Percentiles rank a stretch among this genome's conserved stretches.
These are phyloP conservation scores for Setaria italica DNA, from an alignment of 202 grass and related monocot species.

Conservation along the genomic window DNA sequence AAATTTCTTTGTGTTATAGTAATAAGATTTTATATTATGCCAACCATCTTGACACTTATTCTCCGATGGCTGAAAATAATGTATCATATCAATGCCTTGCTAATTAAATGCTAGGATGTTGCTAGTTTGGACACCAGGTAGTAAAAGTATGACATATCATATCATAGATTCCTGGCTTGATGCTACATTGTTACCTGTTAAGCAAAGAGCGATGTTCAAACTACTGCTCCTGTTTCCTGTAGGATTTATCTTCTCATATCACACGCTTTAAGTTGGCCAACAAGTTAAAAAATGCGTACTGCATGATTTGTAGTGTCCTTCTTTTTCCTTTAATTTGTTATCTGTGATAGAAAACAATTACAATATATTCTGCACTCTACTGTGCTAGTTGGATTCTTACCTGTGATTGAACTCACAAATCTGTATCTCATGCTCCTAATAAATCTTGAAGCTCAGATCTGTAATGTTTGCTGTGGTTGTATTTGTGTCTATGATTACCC, in stretches of 20 bases:
- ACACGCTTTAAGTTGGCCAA: constrained; percentile 1
- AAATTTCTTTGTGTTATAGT: constrained; percentile 8
- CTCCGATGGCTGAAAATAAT: not conserved
- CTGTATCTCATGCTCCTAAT: not conserved
- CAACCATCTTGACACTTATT: not conserved
- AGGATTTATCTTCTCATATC: not conserved
- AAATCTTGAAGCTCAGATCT: constrained; percentile 5
- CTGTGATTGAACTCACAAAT: constrained; percentile 12
- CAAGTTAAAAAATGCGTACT: not conserved
- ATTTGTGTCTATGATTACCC: not conserved
- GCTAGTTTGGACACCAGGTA: not conserved
- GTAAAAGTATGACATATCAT: constrained; percentile 1
- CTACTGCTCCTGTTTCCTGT: not conserved
- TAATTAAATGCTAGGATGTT: constrained; percentile 32
- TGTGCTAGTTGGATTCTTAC: not conserved
- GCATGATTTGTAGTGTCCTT: not conserved
- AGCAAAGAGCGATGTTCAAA: constrained; percentile 31
- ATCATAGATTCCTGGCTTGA: not conserved
- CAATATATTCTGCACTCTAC: not conserved
- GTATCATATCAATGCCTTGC: not conserved
- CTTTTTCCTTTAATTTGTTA: not conserved
- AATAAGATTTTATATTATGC: not conserved
- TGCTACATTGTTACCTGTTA: constrained; percentile 14
- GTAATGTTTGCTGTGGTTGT: not conserved
- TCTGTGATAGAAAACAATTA: constrained; percentile 5